These are phyloP conservation scores for Amphicarpaea edgeworthii DNA, from an alignment of 306 rosid species.

Conservation along the genomic window DNA sequence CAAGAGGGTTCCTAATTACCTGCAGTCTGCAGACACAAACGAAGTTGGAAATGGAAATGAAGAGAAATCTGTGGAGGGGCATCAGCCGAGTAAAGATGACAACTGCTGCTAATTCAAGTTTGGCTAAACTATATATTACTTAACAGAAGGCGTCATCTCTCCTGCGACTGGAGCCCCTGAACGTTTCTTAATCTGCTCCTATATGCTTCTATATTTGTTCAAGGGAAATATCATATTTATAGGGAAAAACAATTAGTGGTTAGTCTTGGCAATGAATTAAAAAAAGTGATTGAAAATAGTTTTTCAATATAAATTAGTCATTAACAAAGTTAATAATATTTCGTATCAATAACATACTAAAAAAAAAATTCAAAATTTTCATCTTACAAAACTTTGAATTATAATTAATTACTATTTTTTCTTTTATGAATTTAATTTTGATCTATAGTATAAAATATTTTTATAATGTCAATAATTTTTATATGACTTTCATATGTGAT, in stretches of 20 bases:
- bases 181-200: slow-evolving; percentile 19
- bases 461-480: too few relatives aligned
- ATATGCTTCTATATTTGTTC: neutral
- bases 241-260: neutral
- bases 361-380: too few relatives aligned
- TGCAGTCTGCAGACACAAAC: too few relatives aligned
- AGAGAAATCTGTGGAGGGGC: slow-evolving; percentile 37
- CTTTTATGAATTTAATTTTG: neutral
- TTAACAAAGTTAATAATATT: too few relatives aligned
- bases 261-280: too few relatives aligned
- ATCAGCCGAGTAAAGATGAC: slow-evolving; percentile 65
- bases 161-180: slow-evolving; percentile 55
- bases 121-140: neutral
- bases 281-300: too few relatives aligned
- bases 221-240: slow-evolving; percentile 1
- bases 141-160: slow-evolving; percentile 54
- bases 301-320: too few relatives aligned
- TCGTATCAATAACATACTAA: too few relatives aligned
- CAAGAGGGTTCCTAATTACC: neutral
- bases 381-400: neutral
- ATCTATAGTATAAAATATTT: too few relatives aligned
- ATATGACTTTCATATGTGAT: too few relatives aligned
- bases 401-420: neutral
- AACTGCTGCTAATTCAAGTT: slow-evolving; percentile 18
- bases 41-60: neutral